Evolutionary conservation across 192 early-diverging fungal genomes (phyloP).

Genomic region (Coemansia sp.): DNA sequence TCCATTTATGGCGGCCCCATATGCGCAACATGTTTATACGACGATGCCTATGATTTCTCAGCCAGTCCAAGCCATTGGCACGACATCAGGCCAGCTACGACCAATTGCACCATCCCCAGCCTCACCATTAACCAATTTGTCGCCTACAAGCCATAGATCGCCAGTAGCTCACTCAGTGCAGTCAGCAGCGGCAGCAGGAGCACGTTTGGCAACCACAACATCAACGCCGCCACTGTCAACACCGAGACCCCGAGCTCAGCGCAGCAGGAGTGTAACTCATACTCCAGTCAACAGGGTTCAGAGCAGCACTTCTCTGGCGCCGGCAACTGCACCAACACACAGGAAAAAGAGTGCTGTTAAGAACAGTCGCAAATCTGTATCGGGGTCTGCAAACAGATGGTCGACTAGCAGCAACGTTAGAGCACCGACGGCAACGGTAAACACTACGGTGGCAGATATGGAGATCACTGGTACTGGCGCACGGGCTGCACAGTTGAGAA

Average conservation of each 20-base stretch:
- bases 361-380: background rate
- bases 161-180: background rate
- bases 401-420: background rate
- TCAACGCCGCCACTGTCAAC: too few species aligned
- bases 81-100: background rate
- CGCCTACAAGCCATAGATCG: background rate
- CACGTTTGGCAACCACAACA: too few species aligned
- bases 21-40: background rate
- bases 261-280: background rate
- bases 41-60: background rate
- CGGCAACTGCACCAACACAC: background rate
- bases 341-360: background rate
- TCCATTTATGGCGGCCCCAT: background rate
- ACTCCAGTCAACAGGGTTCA: background rate
- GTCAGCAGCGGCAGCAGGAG: too few species aligned
- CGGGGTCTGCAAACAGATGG: background rate
- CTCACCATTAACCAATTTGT: background rate
- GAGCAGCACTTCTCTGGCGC: background rate
- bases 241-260: too few species aligned
- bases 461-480: conserved; percentile 1
- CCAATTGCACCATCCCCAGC: background rate
- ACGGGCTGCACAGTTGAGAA: background rate
- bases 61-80: background rate
- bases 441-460: background rate
- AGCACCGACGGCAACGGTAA: background rate